Conservation (phyloP, 1,284 basidiomycete species). For the Apiotrichum sp. region DNA sequence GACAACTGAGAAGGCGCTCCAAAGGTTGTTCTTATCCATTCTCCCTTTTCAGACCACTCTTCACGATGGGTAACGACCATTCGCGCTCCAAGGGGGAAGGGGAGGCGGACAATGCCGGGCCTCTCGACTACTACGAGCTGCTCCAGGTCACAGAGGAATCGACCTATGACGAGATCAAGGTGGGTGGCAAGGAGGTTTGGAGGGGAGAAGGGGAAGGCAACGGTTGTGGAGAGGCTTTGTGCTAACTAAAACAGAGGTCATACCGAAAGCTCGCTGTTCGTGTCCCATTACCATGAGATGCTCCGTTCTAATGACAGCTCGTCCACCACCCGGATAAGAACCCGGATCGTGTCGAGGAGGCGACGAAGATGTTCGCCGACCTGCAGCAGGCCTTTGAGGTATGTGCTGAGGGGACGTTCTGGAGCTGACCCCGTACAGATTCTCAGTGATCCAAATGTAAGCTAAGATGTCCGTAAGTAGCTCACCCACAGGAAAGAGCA, state of each 20-base stretch:
- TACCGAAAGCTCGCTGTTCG: conserved; percentile 67
- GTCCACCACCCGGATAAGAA: conserved; percentile 90
- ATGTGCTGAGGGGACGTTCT: neutral
- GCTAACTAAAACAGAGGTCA: conserved; percentile 55
- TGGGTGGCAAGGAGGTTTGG: conserved; percentile 31
- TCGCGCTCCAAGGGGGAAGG: conserved; percentile 17
- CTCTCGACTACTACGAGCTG: conserved; percentile 69
- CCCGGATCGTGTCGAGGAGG: conserved; percentile 69
- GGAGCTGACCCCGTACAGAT: conserved; percentile 51
- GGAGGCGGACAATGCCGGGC: conserved; percentile 13
- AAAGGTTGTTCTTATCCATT: no score
- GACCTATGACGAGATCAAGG: conserved; percentile 81
- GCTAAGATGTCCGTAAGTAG: conserved; percentile 19
- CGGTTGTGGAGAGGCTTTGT: neutral
- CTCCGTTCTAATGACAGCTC: conserved; percentile 43
- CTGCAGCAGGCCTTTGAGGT: conserved; percentile 95
- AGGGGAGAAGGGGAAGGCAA: no score
- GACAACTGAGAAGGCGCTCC: no score
- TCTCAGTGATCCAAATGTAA: conserved; percentile 83
- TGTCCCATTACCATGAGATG: neutral
- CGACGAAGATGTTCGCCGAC: conserved; percentile 79
- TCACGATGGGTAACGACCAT: conserved; percentile 42
- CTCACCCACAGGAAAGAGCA: conserved; percentile 71
- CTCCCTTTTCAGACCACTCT: no score
- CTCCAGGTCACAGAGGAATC: conserved; percentile 73